phyloP scores from a whole-genome alignment of 2,329 filamentous ascomycete species.

The Fusarium albidum region DNA sequence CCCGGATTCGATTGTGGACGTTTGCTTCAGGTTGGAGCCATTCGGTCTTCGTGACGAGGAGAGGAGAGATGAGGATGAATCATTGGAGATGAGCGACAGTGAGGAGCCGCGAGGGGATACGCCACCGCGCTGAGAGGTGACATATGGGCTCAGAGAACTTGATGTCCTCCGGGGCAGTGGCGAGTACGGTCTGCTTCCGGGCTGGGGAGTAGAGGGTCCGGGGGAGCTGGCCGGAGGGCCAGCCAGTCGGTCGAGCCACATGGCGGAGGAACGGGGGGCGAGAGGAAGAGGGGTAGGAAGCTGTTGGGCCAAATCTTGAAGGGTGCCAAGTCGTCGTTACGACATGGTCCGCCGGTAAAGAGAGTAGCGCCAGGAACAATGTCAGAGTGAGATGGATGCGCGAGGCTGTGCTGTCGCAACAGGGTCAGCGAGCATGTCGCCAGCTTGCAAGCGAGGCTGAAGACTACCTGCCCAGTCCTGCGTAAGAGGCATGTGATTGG shows the following conservation, averaged over 20 bases:
- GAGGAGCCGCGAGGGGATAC: constrained; percentile 78
- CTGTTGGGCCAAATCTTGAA: constrained; percentile 11
- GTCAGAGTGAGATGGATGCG: constrained; percentile 12
- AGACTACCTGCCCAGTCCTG: constrained; percentile 15
- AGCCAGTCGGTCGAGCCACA: constrained; percentile 93
- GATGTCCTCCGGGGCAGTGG: constrained; percentile 74
- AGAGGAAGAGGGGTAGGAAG: not conserved
- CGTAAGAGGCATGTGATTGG: constrained; percentile 30
- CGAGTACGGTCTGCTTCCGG: constrained; percentile 74
- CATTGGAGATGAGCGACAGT: constrained; percentile 77
- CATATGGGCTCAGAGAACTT: constrained; percentile 72
- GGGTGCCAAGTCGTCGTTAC: constrained; percentile 11
- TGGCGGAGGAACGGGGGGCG: constrained; percentile 49
- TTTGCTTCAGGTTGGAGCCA: constrained; percentile 72
- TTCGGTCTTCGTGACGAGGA: constrained; percentile 69
- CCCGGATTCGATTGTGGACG: constrained; percentile 60
- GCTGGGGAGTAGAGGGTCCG: constrained; percentile 66
- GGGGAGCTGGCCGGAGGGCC: constrained; percentile 68
- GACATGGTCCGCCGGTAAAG: constrained; percentile 14
- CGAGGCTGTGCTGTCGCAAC: constrained; percentile 28
- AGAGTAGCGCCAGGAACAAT: constrained; percentile 7
- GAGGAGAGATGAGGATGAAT: constrained; percentile 79
- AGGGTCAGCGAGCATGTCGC: constrained; percentile 35
- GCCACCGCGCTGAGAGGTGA: constrained; percentile 73
- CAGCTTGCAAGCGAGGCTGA: constrained; percentile 43